These are phyloP conservation scores for Curvularia sp. DNA, from an alignment of 2,329 filamentous ascomycete species.

Conservation along the genomic window DNA sequence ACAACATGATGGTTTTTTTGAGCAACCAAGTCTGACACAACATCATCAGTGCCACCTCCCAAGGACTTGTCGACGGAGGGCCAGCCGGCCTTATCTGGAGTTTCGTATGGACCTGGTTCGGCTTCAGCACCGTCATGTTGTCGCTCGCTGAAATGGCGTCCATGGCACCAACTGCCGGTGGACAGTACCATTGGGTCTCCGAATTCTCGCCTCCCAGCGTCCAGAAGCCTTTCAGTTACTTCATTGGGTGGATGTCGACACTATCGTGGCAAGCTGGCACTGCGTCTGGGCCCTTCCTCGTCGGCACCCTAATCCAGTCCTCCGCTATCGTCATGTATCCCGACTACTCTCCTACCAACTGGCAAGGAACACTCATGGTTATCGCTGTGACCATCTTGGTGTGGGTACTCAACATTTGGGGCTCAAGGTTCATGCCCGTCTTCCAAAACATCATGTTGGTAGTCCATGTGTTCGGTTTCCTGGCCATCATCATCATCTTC, in stretches of 20 bases:
- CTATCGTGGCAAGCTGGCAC: constrained; percentile 60
- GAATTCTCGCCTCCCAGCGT: constrained; percentile 42
- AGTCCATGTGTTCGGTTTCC: constrained; percentile 56
- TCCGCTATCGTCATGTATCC: constrained; percentile 54
- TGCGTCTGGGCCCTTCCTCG: constrained; percentile 58
- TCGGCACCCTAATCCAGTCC: constrained; percentile 58
- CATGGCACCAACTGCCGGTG: constrained; percentile 47
- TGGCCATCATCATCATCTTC: constrained; percentile 53
- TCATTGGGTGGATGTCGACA: constrained; percentile 58
- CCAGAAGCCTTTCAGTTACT: constrained; percentile 41
- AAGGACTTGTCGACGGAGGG: constrained; percentile 44
- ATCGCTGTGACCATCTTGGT: constrained; percentile 56
- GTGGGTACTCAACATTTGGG: constrained; percentile 53
- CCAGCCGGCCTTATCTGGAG: constrained; percentile 47
- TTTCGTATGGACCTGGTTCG: constrained; percentile 47
- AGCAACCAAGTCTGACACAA: constrained; percentile 16
- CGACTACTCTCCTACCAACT: constrained; percentile 52
- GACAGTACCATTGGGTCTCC: constrained; percentile 49
- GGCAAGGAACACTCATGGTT: constrained; percentile 60
- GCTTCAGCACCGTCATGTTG: constrained; percentile 42
- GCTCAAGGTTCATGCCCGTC: constrained; percentile 41
- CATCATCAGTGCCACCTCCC: constrained; percentile 32
- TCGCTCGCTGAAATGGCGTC: constrained; percentile 49
- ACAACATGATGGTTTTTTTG: no score
- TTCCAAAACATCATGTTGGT: constrained; percentile 49